These are phyloP conservation scores for Exophiala mesophila DNA, from an alignment of 2,329 filamentous ascomycete genomes.

Conservation along the genomic window DNA sequence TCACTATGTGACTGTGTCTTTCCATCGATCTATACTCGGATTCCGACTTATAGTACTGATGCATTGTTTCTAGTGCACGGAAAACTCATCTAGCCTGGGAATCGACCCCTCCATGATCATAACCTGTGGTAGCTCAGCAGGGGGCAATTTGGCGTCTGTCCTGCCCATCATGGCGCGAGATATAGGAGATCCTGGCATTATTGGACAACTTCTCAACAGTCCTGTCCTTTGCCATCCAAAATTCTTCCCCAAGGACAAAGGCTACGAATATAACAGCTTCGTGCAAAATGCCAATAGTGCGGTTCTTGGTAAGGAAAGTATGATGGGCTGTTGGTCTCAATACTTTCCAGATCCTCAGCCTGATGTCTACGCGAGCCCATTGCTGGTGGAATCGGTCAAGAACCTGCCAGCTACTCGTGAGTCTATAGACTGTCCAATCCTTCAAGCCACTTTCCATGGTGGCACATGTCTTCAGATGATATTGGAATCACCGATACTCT, in stretches of 20 bases:
- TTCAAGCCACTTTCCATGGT: too few species aligned
- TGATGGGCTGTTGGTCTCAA: conserved; percentile 4
- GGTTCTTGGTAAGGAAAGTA: neutral
- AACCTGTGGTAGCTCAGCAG: neutral
- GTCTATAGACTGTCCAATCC: too few species aligned
- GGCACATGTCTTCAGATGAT: too few species aligned
- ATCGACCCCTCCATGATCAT: conserved; percentile 5
- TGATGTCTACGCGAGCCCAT: neutral
- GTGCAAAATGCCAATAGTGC: conserved; percentile 5
- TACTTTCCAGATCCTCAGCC: neutral
- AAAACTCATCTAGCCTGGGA: neutral
- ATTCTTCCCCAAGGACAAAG: conserved; percentile 7
- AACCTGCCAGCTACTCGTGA: conserved; percentile 1
- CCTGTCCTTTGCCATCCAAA: conserved; percentile 7
- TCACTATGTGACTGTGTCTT: too few species aligned
- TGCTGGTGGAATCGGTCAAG: conserved; percentile 1
- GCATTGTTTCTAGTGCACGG: neutral
- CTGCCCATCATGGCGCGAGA: too few species aligned
- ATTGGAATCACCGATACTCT: neutral
- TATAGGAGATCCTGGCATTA: neutral
- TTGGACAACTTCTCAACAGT: conserved; percentile 6
- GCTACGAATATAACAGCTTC: conserved; percentile 7
- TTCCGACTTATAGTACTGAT: too few species aligned
- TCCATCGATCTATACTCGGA: too few species aligned
- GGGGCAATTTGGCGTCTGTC: neutral